These are phyloP conservation scores for Insectozyma bohioensis DNA, from an alignment of 1,139 yeast genomes.

Conservation along the genomic window DNA sequence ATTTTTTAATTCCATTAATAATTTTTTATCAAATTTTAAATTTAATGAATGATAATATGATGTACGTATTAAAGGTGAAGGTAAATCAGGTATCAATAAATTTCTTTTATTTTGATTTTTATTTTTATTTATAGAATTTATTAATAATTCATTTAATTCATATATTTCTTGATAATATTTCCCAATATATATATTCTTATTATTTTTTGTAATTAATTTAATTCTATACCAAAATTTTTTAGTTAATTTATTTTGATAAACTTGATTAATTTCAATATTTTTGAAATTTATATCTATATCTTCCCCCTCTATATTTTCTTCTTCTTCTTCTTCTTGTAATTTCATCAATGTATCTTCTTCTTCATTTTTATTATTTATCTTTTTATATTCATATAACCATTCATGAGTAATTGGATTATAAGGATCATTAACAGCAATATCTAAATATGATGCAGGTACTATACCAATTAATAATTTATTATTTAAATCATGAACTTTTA, in stretches of 20 bases:
- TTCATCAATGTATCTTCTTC: not conserved
- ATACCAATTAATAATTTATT: conserved; percentile 27
- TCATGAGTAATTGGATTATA: conserved; percentile 29
- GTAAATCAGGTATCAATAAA: conserved; percentile 39
- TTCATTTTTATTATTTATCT: not conserved
- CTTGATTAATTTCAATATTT: conserved; percentile 9
- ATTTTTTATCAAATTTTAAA: conserved; percentile 17
- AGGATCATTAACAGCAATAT: conserved; percentile 37
- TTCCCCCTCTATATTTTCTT: not conserved
- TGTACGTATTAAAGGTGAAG: conserved; percentile 30
- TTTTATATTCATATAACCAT: conserved; percentile 25
- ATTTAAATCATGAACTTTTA: conserved; percentile 32
- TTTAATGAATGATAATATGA: conserved; percentile 10
- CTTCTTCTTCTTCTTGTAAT: conserved; percentile 3
- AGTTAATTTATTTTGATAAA: conserved; percentile 10
- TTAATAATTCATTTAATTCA: conserved; percentile 26
- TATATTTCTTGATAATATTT: conserved; percentile 38
- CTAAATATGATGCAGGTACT: conserved; percentile 38
- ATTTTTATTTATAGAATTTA: no score
- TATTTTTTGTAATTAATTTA: conserved; percentile 23
- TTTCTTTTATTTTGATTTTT: no score
- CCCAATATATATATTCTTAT: conserved; percentile 24
- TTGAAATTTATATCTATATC: not conserved
- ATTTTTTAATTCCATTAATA: conserved; percentile 17
- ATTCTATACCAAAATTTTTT: conserved; percentile 34